Evolutionary conservation across 1,139 yeast genomes (phyloP), one percentile per base, ranked within the genome.

Genomic region (Suhomyces kunorum): DNA sequence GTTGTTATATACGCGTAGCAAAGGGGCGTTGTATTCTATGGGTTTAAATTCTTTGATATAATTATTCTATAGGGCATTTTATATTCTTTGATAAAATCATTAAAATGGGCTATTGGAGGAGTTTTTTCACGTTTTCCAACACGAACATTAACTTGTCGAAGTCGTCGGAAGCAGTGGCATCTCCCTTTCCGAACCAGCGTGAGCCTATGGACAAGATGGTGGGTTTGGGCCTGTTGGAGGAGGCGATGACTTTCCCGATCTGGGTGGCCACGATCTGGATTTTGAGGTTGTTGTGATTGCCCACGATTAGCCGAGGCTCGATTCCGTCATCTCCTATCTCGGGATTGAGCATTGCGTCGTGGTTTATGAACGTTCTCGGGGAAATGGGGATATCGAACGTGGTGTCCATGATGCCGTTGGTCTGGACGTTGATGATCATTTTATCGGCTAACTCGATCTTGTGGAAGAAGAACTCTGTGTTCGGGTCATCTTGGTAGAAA

Each of bases 171-270:
- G 42, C 43, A 2, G 66, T 50, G 29, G 61, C 66, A 39, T 66
- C 62, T 13, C 71, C 71, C 40, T 51, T 56, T 2, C 77, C 76
- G 52, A 72, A 71, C 77, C 77, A 72, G 46, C 55, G 53, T 1
- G 72, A 61, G 3, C 72, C 76, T 13, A 72, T 56, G 7, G 76
- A 65, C 26, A 72, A 49, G 3, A 68, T 61, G 12, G 68, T 56
- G 39, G 59, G 59, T 40, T 68, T 65, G 3, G 74, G 74, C 17
- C 53, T 50, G 5, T 43, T 38, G 37, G 57, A 47, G 9, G 53
- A 48, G 23, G 58, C 50, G 7, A 63, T 53, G 26, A 72, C 46
- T 51, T 71, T 71, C 3, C 73, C 75, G 8, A 72, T 61, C 47
- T 72, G 76, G n/a, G 68, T 55, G 4, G 72, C 76, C 12, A 72